Evolutionary conservation across 495 filamentous ascomycete species (phyloP), one percentile per base, ranked within the genome.

Genomic region (Collariella sp.): DNA sequence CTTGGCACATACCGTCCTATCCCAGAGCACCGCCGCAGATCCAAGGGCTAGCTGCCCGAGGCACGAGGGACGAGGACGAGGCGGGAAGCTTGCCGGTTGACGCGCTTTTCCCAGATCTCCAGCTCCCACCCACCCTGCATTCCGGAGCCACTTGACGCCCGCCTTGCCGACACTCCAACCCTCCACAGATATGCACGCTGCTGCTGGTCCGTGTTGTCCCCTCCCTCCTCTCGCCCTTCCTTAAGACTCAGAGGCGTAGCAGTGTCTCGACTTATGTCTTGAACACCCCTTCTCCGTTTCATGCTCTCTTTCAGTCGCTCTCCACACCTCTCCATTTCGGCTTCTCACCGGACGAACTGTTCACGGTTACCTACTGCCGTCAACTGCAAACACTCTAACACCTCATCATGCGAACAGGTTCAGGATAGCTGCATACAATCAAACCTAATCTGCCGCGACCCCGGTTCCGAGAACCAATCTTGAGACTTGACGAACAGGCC

Each of bases 361-460:
- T 67, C 56, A 53, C 71, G 67, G 69, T 55, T 68, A 70, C 63
- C 62, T 64, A 56, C 73, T 65, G 54, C 52, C 54, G 65, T 57
- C 64, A 64, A 66, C 70, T 74, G 69, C 69, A 69, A 63, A 57
- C 51, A 23, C 58, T 63, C 69, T 67, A 63, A 69, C 60, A 63
- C 54, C 56, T 45, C 62, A 61, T 61, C 61, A 69, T 70, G 68
- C 71, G 70, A 76, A 76, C 72, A 75, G 72, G 68, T 73, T 73
- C 68, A 63, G 74, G 74, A 64, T 74, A 70, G 64, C 71, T 70
- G 72, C 74, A 76, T 72, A 68, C 67, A 59, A 69, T 64, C 66
- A 58, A 66, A 60, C 59, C 50, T 61, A 53, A 59, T 58, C 50
- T 56, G 26, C 58, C 58, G 52, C 46, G 44, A 54, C 45, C 38